phyloP scores from a whole-genome alignment of 768 basidiomycete genomes.

The Podaxis sp. region DNA sequence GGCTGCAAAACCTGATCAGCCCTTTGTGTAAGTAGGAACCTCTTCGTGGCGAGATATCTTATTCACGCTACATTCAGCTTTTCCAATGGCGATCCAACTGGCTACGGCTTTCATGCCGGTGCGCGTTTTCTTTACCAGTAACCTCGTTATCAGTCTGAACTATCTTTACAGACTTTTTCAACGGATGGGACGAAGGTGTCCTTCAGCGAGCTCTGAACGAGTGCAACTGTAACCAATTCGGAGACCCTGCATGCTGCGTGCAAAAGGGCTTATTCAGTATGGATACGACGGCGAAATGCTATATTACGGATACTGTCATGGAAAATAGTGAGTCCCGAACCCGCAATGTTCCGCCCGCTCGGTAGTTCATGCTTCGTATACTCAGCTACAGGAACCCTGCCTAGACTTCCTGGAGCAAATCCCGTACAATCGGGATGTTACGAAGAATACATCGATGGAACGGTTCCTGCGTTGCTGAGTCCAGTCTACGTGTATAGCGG shows the following conservation, averaged over 20 bases:
- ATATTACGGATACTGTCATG: slow-evolving; percentile 33
- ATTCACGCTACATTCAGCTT: slow-evolving; percentile 23
- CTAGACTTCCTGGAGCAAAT: slow-evolving; percentile 10
- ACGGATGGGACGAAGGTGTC: slow-evolving; percentile 48
- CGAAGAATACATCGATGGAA: slow-evolving; percentile 5
- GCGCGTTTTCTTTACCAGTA: background rate
- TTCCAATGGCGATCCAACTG: slow-evolving; percentile 57
- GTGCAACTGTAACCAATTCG: slow-evolving; percentile 37
- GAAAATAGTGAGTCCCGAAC: slow-evolving; percentile 28
- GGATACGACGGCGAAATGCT: slow-evolving; percentile 30
- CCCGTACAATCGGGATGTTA: slow-evolving; percentile 15
- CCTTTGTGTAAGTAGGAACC: slow-evolving; percentile 40
- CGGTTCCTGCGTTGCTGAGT: slow-evolving; percentile 1
- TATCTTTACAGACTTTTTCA: slow-evolving; percentile 32
- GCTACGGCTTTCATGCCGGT: slow-evolving; percentile 46
- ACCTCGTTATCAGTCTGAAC: background rate
- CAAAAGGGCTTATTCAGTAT: slow-evolving; percentile 34
- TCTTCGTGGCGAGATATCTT: background rate
- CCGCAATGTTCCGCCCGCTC: background rate
- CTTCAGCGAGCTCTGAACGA: slow-evolving; percentile 44
- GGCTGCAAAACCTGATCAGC: slow-evolving; percentile 42
- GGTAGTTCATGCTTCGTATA: background rate
- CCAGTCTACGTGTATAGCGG: slow-evolving; percentile 16
- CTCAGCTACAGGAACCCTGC: slow-evolving; percentile 11
- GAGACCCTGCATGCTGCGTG: slow-evolving; percentile 33